Percentiles rank a stretch among this genome's conserved stretches.
Conservation (phyloP, 352 stramenopile genomes). For the Thraustochytrium sp. region DNA sequence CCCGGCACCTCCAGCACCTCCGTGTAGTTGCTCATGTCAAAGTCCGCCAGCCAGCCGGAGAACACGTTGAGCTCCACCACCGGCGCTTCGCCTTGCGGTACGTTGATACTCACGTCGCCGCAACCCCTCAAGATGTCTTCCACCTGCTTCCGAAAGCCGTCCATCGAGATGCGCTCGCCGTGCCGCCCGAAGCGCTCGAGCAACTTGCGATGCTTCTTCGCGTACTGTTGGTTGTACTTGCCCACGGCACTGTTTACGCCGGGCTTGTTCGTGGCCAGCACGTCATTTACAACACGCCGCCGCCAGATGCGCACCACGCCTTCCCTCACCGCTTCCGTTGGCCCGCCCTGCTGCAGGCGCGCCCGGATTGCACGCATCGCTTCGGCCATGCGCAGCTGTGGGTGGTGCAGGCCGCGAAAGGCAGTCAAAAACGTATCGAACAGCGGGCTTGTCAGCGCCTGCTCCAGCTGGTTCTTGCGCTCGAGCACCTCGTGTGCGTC, state of each 20-base stretch:
- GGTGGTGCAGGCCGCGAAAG: conserved; percentile 1
- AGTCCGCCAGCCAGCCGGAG: conserved; percentile 72
- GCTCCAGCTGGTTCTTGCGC: not conserved
- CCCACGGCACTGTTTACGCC: not conserved
- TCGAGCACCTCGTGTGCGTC: not conserved
- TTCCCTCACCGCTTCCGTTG: not conserved
- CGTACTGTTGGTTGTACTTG: conserved; percentile 16
- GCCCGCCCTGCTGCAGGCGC: not conserved
- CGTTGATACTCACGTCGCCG: not conserved
- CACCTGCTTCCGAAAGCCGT: not conserved
- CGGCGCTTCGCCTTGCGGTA: not conserved
- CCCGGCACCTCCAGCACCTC: conserved; percentile 64
- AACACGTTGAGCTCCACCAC: conserved; percentile 62
- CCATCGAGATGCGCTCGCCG: not conserved
- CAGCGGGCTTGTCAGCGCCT: not conserved
- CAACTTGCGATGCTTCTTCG: not conserved
- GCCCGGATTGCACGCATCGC: not conserved
- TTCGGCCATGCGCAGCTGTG: not conserved
- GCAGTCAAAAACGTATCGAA: not conserved
- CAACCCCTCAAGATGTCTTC: not conserved
- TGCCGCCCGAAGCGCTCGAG: not conserved
- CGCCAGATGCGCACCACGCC: not conserved
- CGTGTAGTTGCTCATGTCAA: conserved; percentile 62
- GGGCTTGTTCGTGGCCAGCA: not conserved
- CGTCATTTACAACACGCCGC: not conserved